A percentile compares a stretch with the other conserved stretches of the same genome.
Conservation (phyloP, 768 basidiomycete genomes). For the Solioccasus polychromus region DNA sequence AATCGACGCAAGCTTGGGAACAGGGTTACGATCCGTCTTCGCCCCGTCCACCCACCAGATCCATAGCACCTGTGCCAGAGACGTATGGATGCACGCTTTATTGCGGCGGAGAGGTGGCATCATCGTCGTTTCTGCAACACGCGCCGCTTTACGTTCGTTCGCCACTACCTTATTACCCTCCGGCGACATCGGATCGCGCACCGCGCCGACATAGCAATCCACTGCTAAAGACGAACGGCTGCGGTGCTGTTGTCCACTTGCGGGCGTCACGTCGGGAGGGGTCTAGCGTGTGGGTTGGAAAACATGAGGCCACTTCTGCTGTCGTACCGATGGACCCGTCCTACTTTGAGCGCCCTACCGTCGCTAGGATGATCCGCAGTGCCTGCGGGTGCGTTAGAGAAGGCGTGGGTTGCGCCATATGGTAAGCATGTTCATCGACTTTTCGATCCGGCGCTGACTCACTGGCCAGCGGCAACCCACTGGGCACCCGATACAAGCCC, state of each 20-base stretch:
- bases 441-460: constrained; percentile 9
- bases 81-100: constrained; percentile 36
- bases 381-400: constrained; percentile 67
- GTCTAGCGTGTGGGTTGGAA: constrained; percentile 58
- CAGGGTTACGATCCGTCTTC: constrained; percentile 30
- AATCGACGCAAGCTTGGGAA: constrained; percentile 33
- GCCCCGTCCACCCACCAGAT: constrained; percentile 21
- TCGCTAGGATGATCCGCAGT: constrained; percentile 49
- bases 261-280: constrained; percentile 51
- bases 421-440: constrained; percentile 33
- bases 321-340: constrained; percentile 54
- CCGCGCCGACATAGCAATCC: constrained; percentile 6
- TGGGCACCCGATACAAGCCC: constrained; percentile 61
- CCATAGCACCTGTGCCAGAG: constrained; percentile 16
- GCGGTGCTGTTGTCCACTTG: constrained; percentile 60
- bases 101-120: constrained; percentile 38
- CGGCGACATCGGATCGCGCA: constrained; percentile 21
- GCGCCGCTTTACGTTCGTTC: constrained; percentile 32
- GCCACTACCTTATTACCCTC: constrained; percentile 35
- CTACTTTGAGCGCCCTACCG: constrained; percentile 53
- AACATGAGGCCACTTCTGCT: constrained; percentile 45
- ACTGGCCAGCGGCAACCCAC: constrained; percentile 56
- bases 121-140: constrained; percentile 6
- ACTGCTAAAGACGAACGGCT: constrained; percentile 46
- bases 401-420: constrained; percentile 63